Evolutionary conservation across 257 asterid species (phyloP), one percentile per base, ranked within the genome.

Genomic region (Parsonsia alboflavescens): DNA sequence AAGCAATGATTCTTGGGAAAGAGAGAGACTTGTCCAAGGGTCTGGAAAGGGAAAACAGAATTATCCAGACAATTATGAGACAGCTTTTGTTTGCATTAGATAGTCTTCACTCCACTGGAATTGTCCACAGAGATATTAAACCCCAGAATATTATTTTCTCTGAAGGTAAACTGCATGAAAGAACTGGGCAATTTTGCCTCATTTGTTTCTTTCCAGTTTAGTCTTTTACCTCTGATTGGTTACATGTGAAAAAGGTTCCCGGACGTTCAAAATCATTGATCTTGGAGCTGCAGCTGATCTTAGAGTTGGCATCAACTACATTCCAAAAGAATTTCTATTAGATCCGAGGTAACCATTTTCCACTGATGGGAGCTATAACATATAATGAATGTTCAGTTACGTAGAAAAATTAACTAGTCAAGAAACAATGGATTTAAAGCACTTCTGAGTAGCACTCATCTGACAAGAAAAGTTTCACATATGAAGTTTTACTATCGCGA

Each of bases 221-320:
- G 48, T 57, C 49, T 66, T 76, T 71, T 8, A 46, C 65, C 28
- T 64, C 36, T 46, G 74, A 26, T 49, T 79, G 33, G n/a, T 69
- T 15, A 61, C 57, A 80, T 76, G 48, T 72, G n/a, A 56, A 72
- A 73, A 89, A 95, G 98, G 79, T 78, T 88, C 99, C 45, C 93
- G 94, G 69, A 78, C 93, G 8, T 95, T 92, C 86, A 92, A 95
- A 80, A 95, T 95, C 75, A 95, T 90, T 70, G 98, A 92, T 85
- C 98, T 92, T 77, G 98, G 99, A 77, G 99, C 98, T 7, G 98
- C 98, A 68, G 83, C 99, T 19, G 99, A 92, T 89, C 81, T 95
- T 81, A 89, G 99, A 84, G 98, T 95, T 49, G 99, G 99, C 74
- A 95, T 95, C 81, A 95, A 92, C 81, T 95, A 95, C 80, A 87